These are phyloP conservation scores for Ceratocystis albifundus DNA, from an alignment of 2,329 filamentous ascomycete genomes.

Conservation along the genomic window DNA sequence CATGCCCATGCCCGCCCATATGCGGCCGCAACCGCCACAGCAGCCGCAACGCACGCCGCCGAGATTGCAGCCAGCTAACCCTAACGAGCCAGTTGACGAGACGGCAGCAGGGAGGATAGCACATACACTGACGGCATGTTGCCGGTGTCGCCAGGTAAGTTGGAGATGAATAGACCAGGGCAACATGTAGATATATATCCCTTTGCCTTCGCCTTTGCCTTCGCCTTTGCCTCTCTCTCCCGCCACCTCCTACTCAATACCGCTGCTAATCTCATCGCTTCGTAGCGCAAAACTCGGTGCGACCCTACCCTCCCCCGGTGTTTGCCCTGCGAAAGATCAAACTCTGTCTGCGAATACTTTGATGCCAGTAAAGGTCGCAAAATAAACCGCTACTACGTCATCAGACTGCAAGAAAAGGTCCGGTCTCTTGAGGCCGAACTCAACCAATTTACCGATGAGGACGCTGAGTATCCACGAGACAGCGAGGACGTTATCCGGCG, in stretches of 20 bases:
- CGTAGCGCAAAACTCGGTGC: slow-evolving; percentile 89
- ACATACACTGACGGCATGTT: slow-evolving; percentile 70
- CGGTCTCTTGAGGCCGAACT: slow-evolving; percentile 72
- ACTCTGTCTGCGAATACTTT: slow-evolving; percentile 87
- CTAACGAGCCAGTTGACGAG: slow-evolving; percentile 24
- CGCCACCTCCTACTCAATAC: background rate
- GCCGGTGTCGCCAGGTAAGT: slow-evolving; percentile 61
- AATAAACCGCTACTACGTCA: slow-evolving; percentile 84
- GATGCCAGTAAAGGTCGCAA: slow-evolving; percentile 77
- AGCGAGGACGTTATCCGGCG: slow-evolving; percentile 78
- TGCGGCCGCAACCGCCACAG: slow-evolving; percentile 12
- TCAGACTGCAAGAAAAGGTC: slow-evolving; percentile 79
- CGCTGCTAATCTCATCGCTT: slow-evolving; percentile 2
- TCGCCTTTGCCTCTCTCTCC: too few relatives aligned
- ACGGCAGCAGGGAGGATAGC: slow-evolving; percentile 48
- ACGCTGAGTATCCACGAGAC: slow-evolving; percentile 55
- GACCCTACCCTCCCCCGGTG: slow-evolving; percentile 87
- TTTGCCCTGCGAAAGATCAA: slow-evolving; percentile 81
- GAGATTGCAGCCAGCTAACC: slow-evolving; percentile 21
- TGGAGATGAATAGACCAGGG: background rate
- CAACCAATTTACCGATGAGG: slow-evolving; percentile 64
- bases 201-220: too few relatives aligned
- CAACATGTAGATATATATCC: too few relatives aligned
- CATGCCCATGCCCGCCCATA: slow-evolving; percentile 16
- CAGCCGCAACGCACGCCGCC: slow-evolving; percentile 19